Conservation (phyloP, 805 yeast genomes). For the Naumovozyma castellii region DNA sequence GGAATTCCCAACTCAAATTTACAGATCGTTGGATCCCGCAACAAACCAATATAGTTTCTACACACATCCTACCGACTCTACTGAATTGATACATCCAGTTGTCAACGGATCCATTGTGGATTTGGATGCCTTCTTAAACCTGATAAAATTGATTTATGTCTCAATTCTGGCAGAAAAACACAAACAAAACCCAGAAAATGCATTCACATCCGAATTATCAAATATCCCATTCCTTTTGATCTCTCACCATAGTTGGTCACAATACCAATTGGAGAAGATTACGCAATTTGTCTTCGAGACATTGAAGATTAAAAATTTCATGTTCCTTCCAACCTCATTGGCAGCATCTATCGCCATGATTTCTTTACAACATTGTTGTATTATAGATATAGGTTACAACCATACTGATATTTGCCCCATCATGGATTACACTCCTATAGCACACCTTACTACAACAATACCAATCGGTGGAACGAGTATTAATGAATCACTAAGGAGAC, state of each 20-base stretch:
- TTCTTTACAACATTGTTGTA: slow-evolving; percentile 51
- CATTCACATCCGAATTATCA: slow-evolving; percentile 22
- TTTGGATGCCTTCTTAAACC: slow-evolving; percentile 59
- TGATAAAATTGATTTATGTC: slow-evolving; percentile 38
- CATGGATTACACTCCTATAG: slow-evolving; percentile 57
- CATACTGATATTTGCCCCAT: slow-evolving; percentile 73
- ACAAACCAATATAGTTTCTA: slow-evolving; percentile 23
- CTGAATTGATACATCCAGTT: slow-evolving; percentile 51
- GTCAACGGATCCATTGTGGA: slow-evolving; percentile 54
- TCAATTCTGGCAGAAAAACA: slow-evolving; percentile 32
- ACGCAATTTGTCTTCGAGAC: slow-evolving; percentile 70
- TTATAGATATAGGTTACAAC: slow-evolving; percentile 72
- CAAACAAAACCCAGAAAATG: slow-evolving; percentile 19
- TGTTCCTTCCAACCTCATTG: slow-evolving; percentile 57
- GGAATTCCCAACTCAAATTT: slow-evolving; percentile 71
- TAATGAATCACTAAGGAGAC: slow-evolving; percentile 40
- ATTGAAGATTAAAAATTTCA: slow-evolving; percentile 61
- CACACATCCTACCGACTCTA: slow-evolving; percentile 23
- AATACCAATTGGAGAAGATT: slow-evolving; percentile 53
- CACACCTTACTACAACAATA: slow-evolving; percentile 42
- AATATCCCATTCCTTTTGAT: slow-evolving; percentile 65
- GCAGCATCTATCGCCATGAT: slow-evolving; percentile 71
- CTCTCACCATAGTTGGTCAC: slow-evolving; percentile 61
- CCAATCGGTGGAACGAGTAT: slow-evolving; percentile 57
- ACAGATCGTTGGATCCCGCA: slow-evolving; percentile 32